Evolutionary conservation across 2,329 filamentous ascomycete species (phyloP), one percentile per base, ranked within the genome.

Genomic region (Venturia oleaginea): DNA sequence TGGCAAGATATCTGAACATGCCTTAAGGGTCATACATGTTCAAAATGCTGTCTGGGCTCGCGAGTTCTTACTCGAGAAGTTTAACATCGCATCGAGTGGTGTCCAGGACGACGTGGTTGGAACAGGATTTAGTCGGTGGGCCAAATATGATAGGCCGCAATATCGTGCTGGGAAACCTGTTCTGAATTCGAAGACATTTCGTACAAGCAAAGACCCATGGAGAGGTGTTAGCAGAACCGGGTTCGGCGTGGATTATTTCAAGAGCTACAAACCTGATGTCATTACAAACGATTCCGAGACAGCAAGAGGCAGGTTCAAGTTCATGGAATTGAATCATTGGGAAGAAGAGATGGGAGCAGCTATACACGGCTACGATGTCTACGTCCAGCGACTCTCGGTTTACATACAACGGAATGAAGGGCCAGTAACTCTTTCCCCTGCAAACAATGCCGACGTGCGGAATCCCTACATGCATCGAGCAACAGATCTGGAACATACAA

Each of bases 11-110:
- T 17, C 51, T 32, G 46, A 60, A 22, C 59, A 57, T 62, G 66
- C 67, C 55, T 67, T 65, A 43, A 64, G 67, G 48, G 61, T 68
- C 6, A 70, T 70, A 55, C 81, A 84, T 66, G 78, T 83, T 4
- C 81, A 84, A 69, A 83, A 83, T 66, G 81, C 80, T 7, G 71
- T 72, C 8, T 82, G 81, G 80, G 81, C 81, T 0, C 78, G 76
- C 40, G 72, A 72, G 2, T 83, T 78, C 66, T 70, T 84, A 2
- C 71, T 82, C 40, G 72, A 76, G 34, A 83, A 83, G 67, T 83
- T 80, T 72, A 81, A 82, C 63, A 82, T 84, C 65, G 75, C 80
- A 64, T 75, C 79, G 59, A 68, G 70, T 15, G 75, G 75, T 51
- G 30, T 55, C 30, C 51, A 55, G 19, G 73, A 76, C 63, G 78